These are phyloP conservation scores for Hibiscus tridactylites DNA, from an alignment of 345 rosid species.

Conservation along the genomic window DNA sequence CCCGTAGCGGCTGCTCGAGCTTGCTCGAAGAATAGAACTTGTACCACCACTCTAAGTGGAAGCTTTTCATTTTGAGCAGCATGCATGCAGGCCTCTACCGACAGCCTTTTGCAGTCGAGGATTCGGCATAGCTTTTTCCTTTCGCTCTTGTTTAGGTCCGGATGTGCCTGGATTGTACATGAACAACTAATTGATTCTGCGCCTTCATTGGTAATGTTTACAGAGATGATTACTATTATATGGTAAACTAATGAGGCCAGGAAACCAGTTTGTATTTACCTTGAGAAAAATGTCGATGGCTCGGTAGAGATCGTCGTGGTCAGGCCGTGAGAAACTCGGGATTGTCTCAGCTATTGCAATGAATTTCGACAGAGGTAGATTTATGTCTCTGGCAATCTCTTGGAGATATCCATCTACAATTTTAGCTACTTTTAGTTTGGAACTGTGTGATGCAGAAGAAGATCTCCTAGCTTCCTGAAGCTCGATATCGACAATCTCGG, in stretches of 20 bases:
- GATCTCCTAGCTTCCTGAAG: constrained; percentile 86
- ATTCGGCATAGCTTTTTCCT: constrained; percentile 71
- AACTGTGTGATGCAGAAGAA: constrained; percentile 90
- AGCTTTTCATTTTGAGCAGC: constrained; percentile 91
- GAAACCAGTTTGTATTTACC: constrained; percentile 37
- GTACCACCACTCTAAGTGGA: constrained; percentile 86
- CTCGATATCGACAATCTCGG: constrained; percentile 71
- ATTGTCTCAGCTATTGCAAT: constrained; percentile 61
- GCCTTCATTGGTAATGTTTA: neutral
- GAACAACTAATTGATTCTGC: neutral
- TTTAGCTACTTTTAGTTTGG: constrained; percentile 90
- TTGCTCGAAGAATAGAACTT: constrained; percentile 93
- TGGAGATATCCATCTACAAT: constrained; percentile 79
- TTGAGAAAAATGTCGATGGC: constrained; percentile 96
- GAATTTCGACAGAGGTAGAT: constrained; percentile 74
- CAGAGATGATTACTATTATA: neutral
- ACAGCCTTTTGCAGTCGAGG: constrained; percentile 89
- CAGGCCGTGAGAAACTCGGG: constrained; percentile 75
- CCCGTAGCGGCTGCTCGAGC: constrained; percentile 67
- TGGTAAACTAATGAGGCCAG: constrained; percentile 1
- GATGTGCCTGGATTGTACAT: constrained; percentile 52
- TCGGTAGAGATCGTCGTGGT: constrained; percentile 88
- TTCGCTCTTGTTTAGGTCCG: constrained; percentile 71
- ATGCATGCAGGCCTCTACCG: constrained; percentile 95
- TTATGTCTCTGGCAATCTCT: constrained; percentile 64